phyloP scores from a whole-genome alignment of 176 grass and related monocot species.

The Hordeum marinum region DNA sequence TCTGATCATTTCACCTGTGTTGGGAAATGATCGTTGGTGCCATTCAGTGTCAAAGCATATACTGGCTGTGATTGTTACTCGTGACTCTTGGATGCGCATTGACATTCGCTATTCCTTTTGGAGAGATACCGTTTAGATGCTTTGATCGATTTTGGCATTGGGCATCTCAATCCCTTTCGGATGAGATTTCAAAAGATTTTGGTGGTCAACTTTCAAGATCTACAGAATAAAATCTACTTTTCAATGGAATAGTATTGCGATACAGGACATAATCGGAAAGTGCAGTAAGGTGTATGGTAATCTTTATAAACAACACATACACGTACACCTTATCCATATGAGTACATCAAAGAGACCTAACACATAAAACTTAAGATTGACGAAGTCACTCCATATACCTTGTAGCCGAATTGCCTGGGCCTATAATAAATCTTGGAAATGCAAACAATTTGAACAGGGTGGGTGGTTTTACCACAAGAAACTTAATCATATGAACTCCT shows the following conservation, averaged over 20 bases:
- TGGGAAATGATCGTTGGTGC: background rate
- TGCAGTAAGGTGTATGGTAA: no score
- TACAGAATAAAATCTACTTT: background rate
- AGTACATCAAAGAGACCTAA: no score
- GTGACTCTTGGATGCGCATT: background rate
- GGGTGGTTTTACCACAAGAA: no score
- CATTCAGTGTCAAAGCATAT: background rate
- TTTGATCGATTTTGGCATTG: background rate
- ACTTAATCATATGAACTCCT: no score
- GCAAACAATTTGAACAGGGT: no score
- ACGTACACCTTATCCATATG: no score
- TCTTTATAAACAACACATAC: no score
- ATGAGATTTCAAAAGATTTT: conserved; percentile 17
- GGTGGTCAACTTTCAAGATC: conserved; percentile 11
- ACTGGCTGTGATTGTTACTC: background rate
- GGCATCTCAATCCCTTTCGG: conserved; percentile 13
- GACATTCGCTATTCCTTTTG: conserved; percentile 2
- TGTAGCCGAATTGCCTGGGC: no score
- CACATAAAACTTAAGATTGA: no score
- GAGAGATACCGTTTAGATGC: background rate
- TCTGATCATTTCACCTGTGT: background rate
- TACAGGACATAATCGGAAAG: background rate
- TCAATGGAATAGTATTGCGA: background rate
- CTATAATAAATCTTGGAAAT: no score
- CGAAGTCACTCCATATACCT: no score